A percentile compares a stretch with the other conserved stretches of the same genome.
phyloP scores from a whole-genome alignment of 768 basidiomycete species.

The Kwoniella botswanensis region DNA sequence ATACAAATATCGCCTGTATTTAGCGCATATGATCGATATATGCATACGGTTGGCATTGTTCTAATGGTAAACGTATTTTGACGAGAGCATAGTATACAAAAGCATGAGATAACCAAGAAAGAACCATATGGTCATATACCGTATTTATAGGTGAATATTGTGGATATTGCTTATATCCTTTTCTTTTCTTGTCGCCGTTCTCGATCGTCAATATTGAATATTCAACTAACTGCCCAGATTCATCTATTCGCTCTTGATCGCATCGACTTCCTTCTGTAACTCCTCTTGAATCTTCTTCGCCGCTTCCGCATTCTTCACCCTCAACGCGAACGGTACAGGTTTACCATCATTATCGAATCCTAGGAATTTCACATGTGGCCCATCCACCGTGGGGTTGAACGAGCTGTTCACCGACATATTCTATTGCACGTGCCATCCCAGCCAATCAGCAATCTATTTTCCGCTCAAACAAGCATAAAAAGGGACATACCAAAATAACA shows the following conservation, averaged over 20 bases:
- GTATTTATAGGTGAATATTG: too few relatives aligned
- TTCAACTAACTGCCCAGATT: not conserved
- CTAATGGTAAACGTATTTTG: too few relatives aligned
- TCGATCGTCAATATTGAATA: not conserved
- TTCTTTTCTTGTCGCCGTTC: too few relatives aligned
- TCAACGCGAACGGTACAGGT: slow-evolving; percentile 35
- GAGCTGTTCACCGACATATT: slow-evolving; percentile 40
- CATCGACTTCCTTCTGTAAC: slow-evolving; percentile 63
- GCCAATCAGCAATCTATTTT: not conserved
- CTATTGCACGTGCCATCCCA: slow-evolving; percentile 11
- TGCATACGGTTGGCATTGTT: too few relatives aligned
- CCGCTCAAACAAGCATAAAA: not conserved
- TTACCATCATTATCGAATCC: slow-evolving; percentile 47
- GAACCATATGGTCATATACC: too few relatives aligned
- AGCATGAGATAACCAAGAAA: too few relatives aligned
- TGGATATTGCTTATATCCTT: too few relatives aligned
- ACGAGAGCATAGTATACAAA: too few relatives aligned
- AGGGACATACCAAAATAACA: slow-evolving; percentile 42
- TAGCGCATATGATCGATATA: too few relatives aligned
- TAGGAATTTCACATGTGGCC: slow-evolving; percentile 38
- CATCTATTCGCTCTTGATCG: slow-evolving; percentile 18
- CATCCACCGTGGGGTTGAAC: slow-evolving; percentile 37
- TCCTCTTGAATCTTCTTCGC: slow-evolving; percentile 45
- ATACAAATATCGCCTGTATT: too few relatives aligned
- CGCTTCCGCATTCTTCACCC: slow-evolving; percentile 38